Evolutionary conservation across 2,329 filamentous ascomycete genomes (phyloP), one percentile per base, ranked within the genome.

Genomic region (Chrysoporthe austroafricana): DNA sequence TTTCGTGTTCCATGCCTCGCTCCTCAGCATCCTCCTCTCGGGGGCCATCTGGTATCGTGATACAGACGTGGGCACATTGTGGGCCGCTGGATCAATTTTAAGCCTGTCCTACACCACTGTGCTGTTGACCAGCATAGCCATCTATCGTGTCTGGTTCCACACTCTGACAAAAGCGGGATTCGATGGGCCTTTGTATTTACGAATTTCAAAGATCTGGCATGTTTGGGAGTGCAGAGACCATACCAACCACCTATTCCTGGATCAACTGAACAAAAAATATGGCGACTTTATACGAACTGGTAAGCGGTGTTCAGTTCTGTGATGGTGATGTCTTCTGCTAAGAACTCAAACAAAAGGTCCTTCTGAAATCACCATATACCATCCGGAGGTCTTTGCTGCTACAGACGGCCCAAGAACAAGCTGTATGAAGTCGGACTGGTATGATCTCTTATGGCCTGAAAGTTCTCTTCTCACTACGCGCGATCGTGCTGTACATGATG

Each of bases 171-270:
- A 32, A 34, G 50, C 26, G 32, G 50, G 50, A 7, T 54, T 54
- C 50, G 16, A 32, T 3, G 50, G 50, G 32, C 50, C 50, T 54
- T 16, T 14, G 5, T 32, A 52, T 21, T 26, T 54, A 13, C 50
- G 50, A 34, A 54, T 21, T 1, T 54, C 50, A 54, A 81, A 82
- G 62, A 71, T 80, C 3, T 80, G 79, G 73, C 75, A 77, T 44
- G 68, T 79, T 4, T 75, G 70, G 71, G 67, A 60, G 54, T 69
- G 18, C 69, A 71, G 61, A 73, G 73, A 69, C 54, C 73, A 71
- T 14, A 70, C 66, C 43, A 75, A 75, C 46, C 71, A 74, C 34
- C 44, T 69, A 14, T 65, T 74, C 2, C 59, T 75, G 39, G 68
- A 73, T 16, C n/a, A 62, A 8, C 46, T 75, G 11, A 61, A 73